phyloP scores from a whole-genome alignment of 2,329 filamentous ascomycete genomes.

The Annulohypoxylon truncatum region DNA sequence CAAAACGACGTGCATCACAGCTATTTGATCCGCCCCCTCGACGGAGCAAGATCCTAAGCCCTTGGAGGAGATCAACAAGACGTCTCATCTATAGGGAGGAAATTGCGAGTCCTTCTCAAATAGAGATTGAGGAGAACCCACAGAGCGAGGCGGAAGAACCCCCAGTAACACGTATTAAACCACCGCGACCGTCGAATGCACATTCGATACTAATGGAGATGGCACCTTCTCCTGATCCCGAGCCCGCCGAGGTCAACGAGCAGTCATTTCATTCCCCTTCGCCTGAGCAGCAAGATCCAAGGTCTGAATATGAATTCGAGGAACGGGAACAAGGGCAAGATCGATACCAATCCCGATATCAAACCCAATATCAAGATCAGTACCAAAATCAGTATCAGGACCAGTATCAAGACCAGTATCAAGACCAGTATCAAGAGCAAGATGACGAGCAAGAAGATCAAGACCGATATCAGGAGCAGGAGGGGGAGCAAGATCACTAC shows the following conservation, averaged over 20 bases:
- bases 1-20: conserved; percentile 36
- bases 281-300: conserved; percentile 4
- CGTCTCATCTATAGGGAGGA: conserved; percentile 51
- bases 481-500: not conserved
- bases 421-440: not conserved
- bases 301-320: conserved; percentile 2
- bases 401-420: not conserved
- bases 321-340: conserved; percentile 1
- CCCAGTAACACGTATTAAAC: conserved; percentile 20
- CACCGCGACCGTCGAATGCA: conserved; percentile 26
- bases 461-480: no score
- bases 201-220: conserved; percentile 37
- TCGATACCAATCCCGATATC: not conserved
- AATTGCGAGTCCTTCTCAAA: conserved; percentile 48
- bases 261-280: conserved; percentile 2
- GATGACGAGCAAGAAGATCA: not conserved
- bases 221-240: conserved; percentile 8
- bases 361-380: not conserved
- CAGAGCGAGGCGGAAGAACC: conserved; percentile 43
- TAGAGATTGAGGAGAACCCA: conserved; percentile 48
- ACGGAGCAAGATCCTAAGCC: conserved; percentile 53
- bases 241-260: conserved; percentile 9
- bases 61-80: conserved; percentile 54
- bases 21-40: conserved; percentile 39
- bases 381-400: no score